Evolutionary conservation across 352 stramenopile species (phyloP), one percentile per base, ranked within the genome.

Genomic region (Phytophthora megakarya): DNA sequence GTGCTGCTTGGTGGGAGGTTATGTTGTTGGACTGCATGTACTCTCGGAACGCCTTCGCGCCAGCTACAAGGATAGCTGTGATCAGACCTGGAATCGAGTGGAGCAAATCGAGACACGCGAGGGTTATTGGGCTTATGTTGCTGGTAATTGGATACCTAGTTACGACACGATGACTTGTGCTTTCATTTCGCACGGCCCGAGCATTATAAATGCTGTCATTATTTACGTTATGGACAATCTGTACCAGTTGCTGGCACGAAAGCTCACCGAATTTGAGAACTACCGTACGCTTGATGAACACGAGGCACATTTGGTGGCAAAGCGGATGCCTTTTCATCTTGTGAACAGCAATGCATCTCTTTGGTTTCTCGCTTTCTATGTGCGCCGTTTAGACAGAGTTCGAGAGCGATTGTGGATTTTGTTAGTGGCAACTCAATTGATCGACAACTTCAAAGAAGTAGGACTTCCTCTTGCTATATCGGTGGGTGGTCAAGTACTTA

Each of bases 271-370:
- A 19, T 86, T 85, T 49, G 81, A 90, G 43, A 90, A 90, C 64
- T 90, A 90, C 49, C 81, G 81, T 48, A 90, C 81, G 5, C 69
- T 71, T 6, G 69, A 72, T 45, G 81, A 88, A 62, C 81, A 86
- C 48, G 81, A 90, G 30, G 80, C 86, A 18, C 80, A 90, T 28
- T 64, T 90, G n/a, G 78, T 90, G 37, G 70, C 82, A 19, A 90
- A 90, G 56, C 70, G 81, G 16, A 90, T 90, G 78, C 81, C 81
- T 28, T 90, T 90, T 61, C 78, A 90, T 61, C 83, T 90, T 30
- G 76, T 90, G 33, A 90, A 90, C 65, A 86, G 75, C 76, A 90
- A 90, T 49, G 81, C 81, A 26, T 87, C 81, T 57, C 63, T 90
- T 1, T 84, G 76, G 75, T 88, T 86, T 61, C 68, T 90, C 3